Evolutionary conservation across 2,329 filamentous ascomycete genomes (phyloP).

Genomic region (Verticillium nubilum): DNA sequence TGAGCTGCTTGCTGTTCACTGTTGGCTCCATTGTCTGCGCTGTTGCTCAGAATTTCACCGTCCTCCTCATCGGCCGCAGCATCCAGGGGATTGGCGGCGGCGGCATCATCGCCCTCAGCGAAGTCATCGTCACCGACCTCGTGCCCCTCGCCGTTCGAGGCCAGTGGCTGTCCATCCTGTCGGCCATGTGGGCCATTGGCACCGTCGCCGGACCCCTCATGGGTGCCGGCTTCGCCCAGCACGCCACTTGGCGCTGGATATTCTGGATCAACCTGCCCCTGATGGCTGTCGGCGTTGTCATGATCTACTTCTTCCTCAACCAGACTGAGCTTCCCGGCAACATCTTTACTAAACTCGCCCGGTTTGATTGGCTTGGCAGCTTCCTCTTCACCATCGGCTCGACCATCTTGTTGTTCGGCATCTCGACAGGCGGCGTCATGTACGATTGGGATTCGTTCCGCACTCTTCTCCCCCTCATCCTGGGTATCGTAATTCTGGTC

Average conservation of each 20-base stretch:
- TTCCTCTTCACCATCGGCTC: slow-evolving; percentile 54
- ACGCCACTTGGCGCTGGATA: slow-evolving; percentile 54
- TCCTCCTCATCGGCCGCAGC: slow-evolving; percentile 41
- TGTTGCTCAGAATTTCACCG: slow-evolving; percentile 19
- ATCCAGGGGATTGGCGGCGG: slow-evolving; percentile 47
- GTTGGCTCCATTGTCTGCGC: slow-evolving; percentile 34
- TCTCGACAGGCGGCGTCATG: slow-evolving; percentile 62
- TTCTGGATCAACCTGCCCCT: slow-evolving; percentile 62
- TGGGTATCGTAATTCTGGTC: slow-evolving; percentile 46
- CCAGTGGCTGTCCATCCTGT: slow-evolving; percentile 30
- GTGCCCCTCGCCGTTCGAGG: slow-evolving; percentile 36
- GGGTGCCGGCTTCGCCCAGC: slow-evolving; percentile 48
- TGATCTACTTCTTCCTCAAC: slow-evolving; percentile 43
- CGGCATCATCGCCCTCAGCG: slow-evolving; percentile 40
- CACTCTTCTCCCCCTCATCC: slow-evolving; percentile 54
- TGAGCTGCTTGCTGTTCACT: slow-evolving; percentile 24
- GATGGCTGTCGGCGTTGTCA: slow-evolving; percentile 38
- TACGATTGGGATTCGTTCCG: slow-evolving; percentile 59
- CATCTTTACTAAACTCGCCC: slow-evolving; percentile 19
- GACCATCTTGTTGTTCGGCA: slow-evolving; percentile 54
- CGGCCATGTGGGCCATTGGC: slow-evolving; percentile 49
- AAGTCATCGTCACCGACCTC: slow-evolving; percentile 40
- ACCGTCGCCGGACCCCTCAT: slow-evolving; percentile 45
- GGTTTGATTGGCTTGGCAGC: slow-evolving; percentile 60
- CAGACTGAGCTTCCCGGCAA: slow-evolving; percentile 14